These are phyloP conservation scores for Fusarium pseudoanthophilum DNA, from an alignment of 2,329 filamentous ascomycete species.

Conservation along the genomic window DNA sequence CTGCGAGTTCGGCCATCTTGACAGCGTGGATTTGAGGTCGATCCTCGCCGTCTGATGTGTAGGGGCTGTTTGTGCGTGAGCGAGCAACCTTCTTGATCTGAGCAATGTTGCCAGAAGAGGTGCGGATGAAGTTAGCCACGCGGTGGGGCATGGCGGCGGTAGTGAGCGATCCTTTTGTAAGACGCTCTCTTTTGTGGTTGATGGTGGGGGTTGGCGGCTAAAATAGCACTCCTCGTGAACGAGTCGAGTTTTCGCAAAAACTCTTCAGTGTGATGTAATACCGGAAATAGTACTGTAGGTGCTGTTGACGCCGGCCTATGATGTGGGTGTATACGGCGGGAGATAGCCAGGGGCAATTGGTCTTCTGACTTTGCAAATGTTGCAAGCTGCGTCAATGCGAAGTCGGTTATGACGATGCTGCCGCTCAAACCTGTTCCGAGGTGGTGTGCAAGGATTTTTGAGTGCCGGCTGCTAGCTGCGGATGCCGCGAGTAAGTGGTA, in stretches of 20 bases:
- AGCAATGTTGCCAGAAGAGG: conserved; percentile 65
- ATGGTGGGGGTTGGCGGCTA: conserved; percentile 33
- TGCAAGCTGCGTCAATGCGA: conserved; percentile 16
- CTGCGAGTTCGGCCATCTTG: conserved; percentile 54
- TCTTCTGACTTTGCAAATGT: conserved; percentile 26
- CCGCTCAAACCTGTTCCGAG: conserved; percentile 27
- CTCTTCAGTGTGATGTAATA: conserved; percentile 36
- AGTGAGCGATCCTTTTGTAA: conserved; percentile 32
- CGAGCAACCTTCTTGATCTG: conserved; percentile 57
- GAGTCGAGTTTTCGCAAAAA: conserved; percentile 32
- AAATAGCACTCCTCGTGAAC: conserved; percentile 20
- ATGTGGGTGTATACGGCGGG: conserved; percentile 25
- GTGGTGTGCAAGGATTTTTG: conserved; percentile 33
- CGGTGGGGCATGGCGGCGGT: conserved; percentile 64
- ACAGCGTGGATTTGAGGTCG: conserved; percentile 44
- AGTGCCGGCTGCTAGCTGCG: conserved; percentile 25
- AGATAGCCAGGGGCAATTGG: conserved; percentile 34
- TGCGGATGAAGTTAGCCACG: conserved; percentile 67
- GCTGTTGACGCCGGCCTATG: conserved; percentile 13
- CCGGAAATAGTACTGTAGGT: conserved; percentile 6
- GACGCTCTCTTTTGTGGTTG: conserved; percentile 14
- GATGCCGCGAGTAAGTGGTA: conserved; percentile 16
- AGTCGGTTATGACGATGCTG: conserved; percentile 27
- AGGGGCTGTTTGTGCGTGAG: conserved; percentile 49
- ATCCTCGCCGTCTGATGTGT: conserved; percentile 52